These are phyloP conservation scores for Chenopodium quinoa DNA, from an alignment of 148 eudicot species.

Conservation along the genomic window DNA sequence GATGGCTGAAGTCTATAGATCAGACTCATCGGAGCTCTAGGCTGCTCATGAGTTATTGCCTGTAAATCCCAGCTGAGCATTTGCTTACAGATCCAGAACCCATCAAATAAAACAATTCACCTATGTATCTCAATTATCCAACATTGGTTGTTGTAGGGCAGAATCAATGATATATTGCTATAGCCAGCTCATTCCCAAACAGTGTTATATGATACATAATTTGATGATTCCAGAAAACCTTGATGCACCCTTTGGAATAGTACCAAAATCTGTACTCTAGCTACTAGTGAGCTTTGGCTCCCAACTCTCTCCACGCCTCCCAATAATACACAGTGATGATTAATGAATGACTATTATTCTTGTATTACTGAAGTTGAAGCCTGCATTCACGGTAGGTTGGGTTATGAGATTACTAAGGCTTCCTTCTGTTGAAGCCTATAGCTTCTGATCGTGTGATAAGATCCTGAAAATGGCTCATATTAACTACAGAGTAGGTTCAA, in stretches of 20 bases:
- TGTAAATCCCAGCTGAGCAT: neutral
- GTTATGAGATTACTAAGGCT: neutral
- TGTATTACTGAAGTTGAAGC: neutral
- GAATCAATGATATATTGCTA: no score
- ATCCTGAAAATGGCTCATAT: no score
- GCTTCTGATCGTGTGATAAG: neutral
- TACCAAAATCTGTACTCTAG: no score
- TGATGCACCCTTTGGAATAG: no score
- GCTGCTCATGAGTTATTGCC: neutral
- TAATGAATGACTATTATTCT: neutral
- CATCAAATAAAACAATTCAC: neutral
- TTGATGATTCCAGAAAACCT: no score
- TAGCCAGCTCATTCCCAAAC: no score
- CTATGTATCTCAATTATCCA: no score
- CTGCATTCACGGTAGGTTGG: neutral
- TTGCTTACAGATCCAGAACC: neutral
- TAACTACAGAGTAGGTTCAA: no score
- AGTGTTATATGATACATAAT: no score
- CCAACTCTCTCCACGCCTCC: neutral
- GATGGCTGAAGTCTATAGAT: neutral
- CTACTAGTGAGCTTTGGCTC: no score
- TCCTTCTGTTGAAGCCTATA: neutral
- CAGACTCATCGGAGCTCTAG: neutral
- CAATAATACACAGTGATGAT: neutral
- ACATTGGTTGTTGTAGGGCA: no score